phyloP scores from a whole-genome alignment of 176 grass and related monocot species.

The Carex myosuroides region DNA sequence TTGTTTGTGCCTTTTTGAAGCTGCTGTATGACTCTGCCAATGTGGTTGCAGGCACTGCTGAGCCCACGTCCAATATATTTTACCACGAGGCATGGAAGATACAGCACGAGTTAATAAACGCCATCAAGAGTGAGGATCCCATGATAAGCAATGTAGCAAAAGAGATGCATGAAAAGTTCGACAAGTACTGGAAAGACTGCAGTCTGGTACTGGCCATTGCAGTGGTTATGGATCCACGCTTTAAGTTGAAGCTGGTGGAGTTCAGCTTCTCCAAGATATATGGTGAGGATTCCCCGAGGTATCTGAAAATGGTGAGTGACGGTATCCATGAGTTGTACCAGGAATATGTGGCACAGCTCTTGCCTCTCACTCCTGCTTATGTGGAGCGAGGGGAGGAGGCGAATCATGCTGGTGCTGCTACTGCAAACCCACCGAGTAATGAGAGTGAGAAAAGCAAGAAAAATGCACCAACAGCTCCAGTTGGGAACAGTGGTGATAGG shows the following conservation, averaged over 20 bases:
- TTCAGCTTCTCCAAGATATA: conserved; percentile 94
- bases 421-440: background rate
- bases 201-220: conserved; percentile 74
- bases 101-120: conserved; percentile 58
- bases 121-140: conserved; percentile 40
- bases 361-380: conserved; percentile 40
- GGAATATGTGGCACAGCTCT: conserved; percentile 57
- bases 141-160: conserved; percentile 51
- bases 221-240: conserved; percentile 86
- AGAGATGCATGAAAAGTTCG: conserved; percentile 82
- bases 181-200: conserved; percentile 95
- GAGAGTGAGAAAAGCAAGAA: conserved; percentile 21
- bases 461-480: conserved; percentile 1
- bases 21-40: conserved; percentile 68
- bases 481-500: conserved; percentile 28
- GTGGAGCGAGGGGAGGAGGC: conserved; percentile 25
- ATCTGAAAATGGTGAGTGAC: conserved; percentile 67
- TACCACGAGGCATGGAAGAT: conserved; percentile 91
- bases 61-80: conserved; percentile 73
- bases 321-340: conserved; percentile 59
- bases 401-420: conserved; percentile 25
- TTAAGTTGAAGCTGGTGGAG: conserved; percentile 91
- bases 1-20: conserved; percentile 53
- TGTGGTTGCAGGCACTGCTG: conserved; percentile 49
- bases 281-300: conserved; percentile 45